Percentiles rank a stretch among this genome's conserved stretches.
Conservation (phyloP, 2,329 filamentous ascomycete species). For the Diaporthe vexans region DNA sequence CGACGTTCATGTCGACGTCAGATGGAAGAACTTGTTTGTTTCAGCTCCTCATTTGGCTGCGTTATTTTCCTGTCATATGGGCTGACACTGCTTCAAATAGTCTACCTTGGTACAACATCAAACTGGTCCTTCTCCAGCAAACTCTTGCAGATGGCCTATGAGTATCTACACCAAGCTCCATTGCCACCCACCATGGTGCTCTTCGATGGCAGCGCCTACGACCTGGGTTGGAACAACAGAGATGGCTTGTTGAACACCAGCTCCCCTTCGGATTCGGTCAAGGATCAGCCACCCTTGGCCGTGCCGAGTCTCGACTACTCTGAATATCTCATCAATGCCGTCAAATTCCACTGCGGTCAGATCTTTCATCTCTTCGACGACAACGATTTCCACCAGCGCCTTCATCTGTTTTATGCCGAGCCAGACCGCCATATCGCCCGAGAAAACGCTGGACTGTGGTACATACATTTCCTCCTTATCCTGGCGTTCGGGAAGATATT, state of each 20-base stretch:
- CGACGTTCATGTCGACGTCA: conserved; percentile 57
- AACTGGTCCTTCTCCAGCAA: conserved; percentile 69
- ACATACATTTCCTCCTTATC: conserved; percentile 66
- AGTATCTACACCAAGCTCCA: conserved; percentile 58
- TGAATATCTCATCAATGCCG: conserved; percentile 66
- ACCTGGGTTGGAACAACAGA: conserved; percentile 65
- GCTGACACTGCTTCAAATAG: conserved; percentile 47
- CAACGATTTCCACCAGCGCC: conserved; percentile 59
- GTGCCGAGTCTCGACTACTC: conserved; percentile 66
- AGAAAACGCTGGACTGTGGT: conserved; percentile 56
- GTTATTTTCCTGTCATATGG: neutral
- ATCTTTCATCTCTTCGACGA: conserved; percentile 69
- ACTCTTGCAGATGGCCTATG: conserved; percentile 63
- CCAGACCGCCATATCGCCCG: conserved; percentile 34
- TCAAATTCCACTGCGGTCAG: conserved; percentile 69
- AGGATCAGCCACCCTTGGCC: neutral
- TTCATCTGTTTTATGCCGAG: conserved; percentile 49
- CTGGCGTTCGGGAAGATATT: conserved; percentile 70
- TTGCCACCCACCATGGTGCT: conserved; percentile 59
- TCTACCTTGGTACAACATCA: conserved; percentile 68
- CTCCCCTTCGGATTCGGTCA: neutral
- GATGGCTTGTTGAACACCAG: neutral
- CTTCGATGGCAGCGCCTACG: conserved; percentile 66
- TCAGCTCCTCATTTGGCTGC: neutral
- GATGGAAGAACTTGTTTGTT: conserved; percentile 59